Conservation (phyloP, 805 yeast species). For the Saccharomyces kudriavzevii region DNA sequence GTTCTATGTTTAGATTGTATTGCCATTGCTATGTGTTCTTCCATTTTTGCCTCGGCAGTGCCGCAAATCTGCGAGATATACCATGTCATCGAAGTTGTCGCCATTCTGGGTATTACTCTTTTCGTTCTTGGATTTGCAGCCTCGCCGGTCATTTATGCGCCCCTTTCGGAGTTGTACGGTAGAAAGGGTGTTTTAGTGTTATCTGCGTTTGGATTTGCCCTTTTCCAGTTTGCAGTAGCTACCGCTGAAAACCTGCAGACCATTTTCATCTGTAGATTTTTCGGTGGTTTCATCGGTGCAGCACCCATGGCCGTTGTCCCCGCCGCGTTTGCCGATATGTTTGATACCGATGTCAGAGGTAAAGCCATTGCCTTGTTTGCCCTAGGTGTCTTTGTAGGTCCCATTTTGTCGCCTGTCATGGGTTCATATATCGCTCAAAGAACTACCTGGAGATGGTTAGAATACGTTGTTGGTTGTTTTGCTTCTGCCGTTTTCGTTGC, state of each 20-base stretch:
- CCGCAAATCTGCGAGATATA: slow-evolving; percentile 40
- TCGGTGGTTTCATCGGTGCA: slow-evolving; percentile 75
- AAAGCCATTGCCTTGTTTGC: slow-evolving; percentile 65
- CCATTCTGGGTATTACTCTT: slow-evolving; percentile 66
- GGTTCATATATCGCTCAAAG: slow-evolving; percentile 61
- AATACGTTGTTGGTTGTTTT: slow-evolving; percentile 61
- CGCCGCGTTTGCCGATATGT: slow-evolving; percentile 80
- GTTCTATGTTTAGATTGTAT: slow-evolving; percentile 43
- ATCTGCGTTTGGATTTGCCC: slow-evolving; percentile 47
- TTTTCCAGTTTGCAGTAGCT: slow-evolving; percentile 67
- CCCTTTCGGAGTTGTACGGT: slow-evolving; percentile 71
- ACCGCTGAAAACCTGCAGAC: slow-evolving; percentile 75
- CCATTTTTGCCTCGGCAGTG: slow-evolving; percentile 66
- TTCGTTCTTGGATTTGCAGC: slow-evolving; percentile 90
- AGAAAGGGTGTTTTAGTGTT: slow-evolving; percentile 53
- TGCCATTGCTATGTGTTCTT: slow-evolving; percentile 65
- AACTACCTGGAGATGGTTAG: slow-evolving; percentile 81
- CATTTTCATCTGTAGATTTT: slow-evolving; percentile 66
- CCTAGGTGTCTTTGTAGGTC: slow-evolving; percentile 69
- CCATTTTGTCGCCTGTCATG: slow-evolving; percentile 72
- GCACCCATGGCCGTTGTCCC: slow-evolving; percentile 83
- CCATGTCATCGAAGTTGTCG: slow-evolving; percentile 59
- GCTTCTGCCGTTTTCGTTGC: slow-evolving; percentile 34
- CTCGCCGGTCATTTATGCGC: slow-evolving; percentile 90
- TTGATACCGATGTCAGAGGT: slow-evolving; percentile 59